Percentiles rank a stretch among this genome's conserved stretches.
These are phyloP conservation scores for Cladosporium sp. DNA, from an alignment of 2,329 filamentous ascomycete species.

Conservation along the genomic window DNA sequence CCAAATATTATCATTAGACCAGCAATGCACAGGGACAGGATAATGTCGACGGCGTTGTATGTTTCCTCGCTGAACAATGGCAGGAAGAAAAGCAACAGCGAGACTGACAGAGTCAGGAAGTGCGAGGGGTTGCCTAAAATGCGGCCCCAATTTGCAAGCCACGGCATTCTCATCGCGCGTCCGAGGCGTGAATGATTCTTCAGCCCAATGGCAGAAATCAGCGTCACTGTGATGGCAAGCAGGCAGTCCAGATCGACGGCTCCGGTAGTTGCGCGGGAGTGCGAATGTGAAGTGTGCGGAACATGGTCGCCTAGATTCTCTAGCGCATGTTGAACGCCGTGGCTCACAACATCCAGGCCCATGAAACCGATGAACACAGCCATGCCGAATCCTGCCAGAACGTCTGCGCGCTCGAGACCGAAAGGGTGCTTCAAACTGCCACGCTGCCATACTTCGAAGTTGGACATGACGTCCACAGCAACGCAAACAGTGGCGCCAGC, in stretches of 20 bases:
- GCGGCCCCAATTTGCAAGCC: constrained; percentile 74
- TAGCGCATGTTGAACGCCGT: constrained; percentile 88
- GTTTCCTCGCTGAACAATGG: constrained; percentile 76
- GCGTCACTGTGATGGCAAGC: constrained; percentile 73
- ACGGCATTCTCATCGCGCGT: constrained; percentile 80
- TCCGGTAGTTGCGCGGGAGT: constrained; percentile 66
- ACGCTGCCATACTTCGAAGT: constrained; percentile 96
- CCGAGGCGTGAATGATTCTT: constrained; percentile 90
- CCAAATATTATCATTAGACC: constrained; percentile 85
- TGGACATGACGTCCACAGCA: constrained; percentile 84
- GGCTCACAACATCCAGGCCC: constrained; percentile 89
- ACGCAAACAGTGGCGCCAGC: constrained; percentile 88
- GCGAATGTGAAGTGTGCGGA: constrained; percentile 53
- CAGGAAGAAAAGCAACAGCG: constrained; percentile 70
- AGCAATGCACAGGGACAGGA: constrained; percentile 76
- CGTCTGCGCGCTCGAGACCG: constrained; percentile 80
- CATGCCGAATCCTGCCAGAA: constrained; percentile 92
- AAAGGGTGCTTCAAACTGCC: constrained; percentile 92
- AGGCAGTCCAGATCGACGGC: constrained; percentile 76
- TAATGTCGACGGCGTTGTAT: constrained; percentile 76
- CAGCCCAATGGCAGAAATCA: constrained; percentile 80
- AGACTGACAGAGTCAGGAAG: constrained; percentile 86
- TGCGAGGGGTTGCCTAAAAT: constrained; percentile 94
- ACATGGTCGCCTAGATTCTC: constrained; percentile 67
- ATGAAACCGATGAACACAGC: constrained; percentile 96